These are phyloP conservation scores for Schizosaccharomyces lindneri DNA, from an alignment of 805 yeast genomes.

Conservation along the genomic window DNA sequence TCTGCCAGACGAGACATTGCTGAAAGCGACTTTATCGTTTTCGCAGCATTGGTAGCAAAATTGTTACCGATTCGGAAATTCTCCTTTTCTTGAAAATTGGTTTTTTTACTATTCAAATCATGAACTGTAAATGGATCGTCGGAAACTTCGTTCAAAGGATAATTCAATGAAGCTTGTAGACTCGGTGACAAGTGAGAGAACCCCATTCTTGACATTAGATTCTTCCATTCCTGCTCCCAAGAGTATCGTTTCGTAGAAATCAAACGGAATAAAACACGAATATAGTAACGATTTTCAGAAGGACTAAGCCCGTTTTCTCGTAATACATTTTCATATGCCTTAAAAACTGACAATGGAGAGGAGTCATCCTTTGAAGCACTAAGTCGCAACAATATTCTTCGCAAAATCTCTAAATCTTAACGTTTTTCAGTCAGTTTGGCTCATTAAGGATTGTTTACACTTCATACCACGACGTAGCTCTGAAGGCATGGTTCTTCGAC, in stretches of 20 bases:
- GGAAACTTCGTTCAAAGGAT: not conserved
- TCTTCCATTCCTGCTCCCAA: not conserved
- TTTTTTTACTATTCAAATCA: not conserved
- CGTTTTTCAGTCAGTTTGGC: not conserved
- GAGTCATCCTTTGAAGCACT: not conserved
- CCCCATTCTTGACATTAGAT: not conserved
- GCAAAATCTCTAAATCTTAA: not conserved
- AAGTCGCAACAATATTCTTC: not conserved
- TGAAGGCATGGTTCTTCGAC: not conserved
- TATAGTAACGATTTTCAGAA: not conserved
- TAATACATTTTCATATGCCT: not conserved
- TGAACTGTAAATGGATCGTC: not conserved
- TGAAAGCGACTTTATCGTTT: not conserved
- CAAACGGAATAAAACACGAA: not conserved
- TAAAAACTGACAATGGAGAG: not conserved
- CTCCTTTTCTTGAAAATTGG: not conserved
- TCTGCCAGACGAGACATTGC: not conserved
- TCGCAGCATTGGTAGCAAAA: not conserved
- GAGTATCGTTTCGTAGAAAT: not conserved
- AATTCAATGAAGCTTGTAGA: not conserved
- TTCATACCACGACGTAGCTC: conserved; percentile 1
- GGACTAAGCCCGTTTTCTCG: not conserved
- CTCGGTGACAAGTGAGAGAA: not conserved
- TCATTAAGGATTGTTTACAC: not conserved
- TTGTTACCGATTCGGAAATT: too few species aligned